Evolutionary conservation across 371 early-diverging fungal genomes (phyloP), one percentile per base, ranked within the genome.

Genomic region (Smittium culicis): DNA sequence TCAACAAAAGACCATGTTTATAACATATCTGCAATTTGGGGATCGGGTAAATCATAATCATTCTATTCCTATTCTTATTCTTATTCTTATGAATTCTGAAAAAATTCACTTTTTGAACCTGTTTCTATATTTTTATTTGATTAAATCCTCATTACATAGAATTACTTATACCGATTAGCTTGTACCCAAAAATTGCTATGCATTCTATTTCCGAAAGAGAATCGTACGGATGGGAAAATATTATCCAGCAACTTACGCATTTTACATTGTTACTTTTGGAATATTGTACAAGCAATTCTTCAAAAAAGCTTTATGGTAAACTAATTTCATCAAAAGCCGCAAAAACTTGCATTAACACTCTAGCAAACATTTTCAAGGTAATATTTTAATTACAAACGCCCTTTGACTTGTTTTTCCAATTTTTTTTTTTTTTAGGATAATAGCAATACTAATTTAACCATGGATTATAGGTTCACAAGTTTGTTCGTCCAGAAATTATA

Each of bases 401-500:
- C n/a, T n/a, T n/a, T n/a, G n/a, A n/a, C n/a, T n/a, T n/a, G n/a
- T n/a, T n/a, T n/a, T n/a, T n/a, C n/a, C n/a, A n/a, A n/a, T n/a
- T n/a, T n/a, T n/a, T n/a, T n/a, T 20, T 17, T 17, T n/a, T n/a
- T n/a, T n/a, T n/a, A n/a, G n/a, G n/a, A n/a, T n/a, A n/a, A n/a
- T n/a, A n/a, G n/a, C n/a, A n/a, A n/a, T n/a, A n/a, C n/a, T n/a
- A n/a, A n/a, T n/a, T n/a, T n/a, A n/a, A n/a, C n/a, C n/a, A n/a
- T n/a, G 17, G 54, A 20, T 54, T 17, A 25, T 54, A 63, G 0
- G 32, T 54, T 28, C 77, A 77, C 63, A 67, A 61, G 68, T 76
- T 77, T 70, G 77, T 75, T 65, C 70, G 77, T 0, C 61, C 68
- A 27, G 77, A 77, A 56, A 33, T 77, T 3, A n/a, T 77, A 1